Conservation (phyloP, 129 eudicot species). For the carrot (Daucus carota) region DNA sequence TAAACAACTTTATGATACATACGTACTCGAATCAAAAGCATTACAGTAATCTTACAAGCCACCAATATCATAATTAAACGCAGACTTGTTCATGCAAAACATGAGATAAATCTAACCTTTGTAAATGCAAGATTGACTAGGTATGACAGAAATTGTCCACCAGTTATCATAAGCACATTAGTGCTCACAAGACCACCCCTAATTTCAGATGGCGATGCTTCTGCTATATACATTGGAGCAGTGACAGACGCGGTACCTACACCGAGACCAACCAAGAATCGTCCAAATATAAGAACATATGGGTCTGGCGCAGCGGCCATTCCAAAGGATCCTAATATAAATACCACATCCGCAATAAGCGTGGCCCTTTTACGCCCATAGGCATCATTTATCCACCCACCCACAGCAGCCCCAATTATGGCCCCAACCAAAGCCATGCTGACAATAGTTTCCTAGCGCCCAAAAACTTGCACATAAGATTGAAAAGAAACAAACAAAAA, state of each 20-base stretch:
- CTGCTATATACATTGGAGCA: slow-evolving; percentile 98
- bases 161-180: slow-evolving; percentile 80
- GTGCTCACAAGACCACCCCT: slow-evolving; percentile 96
- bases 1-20: too few relatives aligned
- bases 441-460: slow-evolving; percentile 84
- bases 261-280: slow-evolving; percentile 82
- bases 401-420: slow-evolving; percentile 82
- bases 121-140: slow-evolving; percentile 17
- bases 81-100: not conserved
- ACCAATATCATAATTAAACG: not conserved
- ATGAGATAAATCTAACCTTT: not conserved
- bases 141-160: not conserved
- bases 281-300: slow-evolving; percentile 74
- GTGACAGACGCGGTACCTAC: slow-evolving; percentile 93
- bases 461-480: too few relatives aligned
- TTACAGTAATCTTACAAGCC: not conserved
- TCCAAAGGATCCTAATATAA: slow-evolving; percentile 59
- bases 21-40: too few relatives aligned
- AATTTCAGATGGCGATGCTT: slow-evolving; percentile 89
- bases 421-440: slow-evolving; percentile 99
- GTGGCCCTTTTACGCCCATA: slow-evolving; percentile 93
- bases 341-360: slow-evolving; percentile 77
- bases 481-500: too few relatives aligned
- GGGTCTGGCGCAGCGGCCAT: slow-evolving; percentile 95
- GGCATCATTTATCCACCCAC: slow-evolving; percentile 81